Evolutionary conservation across 169 alveolate species (phyloP).

Genomic region (Plasmodium malariae): DNA sequence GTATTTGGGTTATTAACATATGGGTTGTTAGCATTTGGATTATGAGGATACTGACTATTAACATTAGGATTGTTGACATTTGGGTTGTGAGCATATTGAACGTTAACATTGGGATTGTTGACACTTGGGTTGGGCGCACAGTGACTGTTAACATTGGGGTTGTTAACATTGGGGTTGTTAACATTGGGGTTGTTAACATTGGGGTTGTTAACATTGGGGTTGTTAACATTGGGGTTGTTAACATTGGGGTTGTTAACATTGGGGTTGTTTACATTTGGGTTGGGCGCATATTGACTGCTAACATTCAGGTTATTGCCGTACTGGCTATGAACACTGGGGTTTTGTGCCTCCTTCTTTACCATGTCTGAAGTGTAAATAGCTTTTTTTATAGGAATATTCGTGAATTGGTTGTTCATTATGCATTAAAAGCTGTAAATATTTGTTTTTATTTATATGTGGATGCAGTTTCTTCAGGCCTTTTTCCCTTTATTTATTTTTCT

Average conservation of each 20-base stretch:
- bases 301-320: background rate
- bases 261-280: background rate
- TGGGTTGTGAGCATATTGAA: background rate
- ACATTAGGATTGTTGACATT: background rate
- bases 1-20: background rate
- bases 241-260: background rate
- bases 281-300: background rate
- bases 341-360: constrained; percentile 9
- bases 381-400: constrained; percentile 22
- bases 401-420: constrained; percentile 27
- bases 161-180: background rate
- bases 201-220: background rate
- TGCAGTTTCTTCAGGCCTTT: too few species aligned
- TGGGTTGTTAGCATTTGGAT: constrained; percentile 1
- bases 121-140: background rate
- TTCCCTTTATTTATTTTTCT: too few species aligned
- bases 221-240: background rate
- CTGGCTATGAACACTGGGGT: background rate
- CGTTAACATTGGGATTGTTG: background rate
- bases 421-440: background rate
- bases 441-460: too few species aligned
- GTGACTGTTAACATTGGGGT: background rate
- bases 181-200: background rate
- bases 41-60: background rate
- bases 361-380: constrained; percentile 21